Conservation (phyloP, 352 stramenopile genomes). For the Elongisporangium prolatum region DNA sequence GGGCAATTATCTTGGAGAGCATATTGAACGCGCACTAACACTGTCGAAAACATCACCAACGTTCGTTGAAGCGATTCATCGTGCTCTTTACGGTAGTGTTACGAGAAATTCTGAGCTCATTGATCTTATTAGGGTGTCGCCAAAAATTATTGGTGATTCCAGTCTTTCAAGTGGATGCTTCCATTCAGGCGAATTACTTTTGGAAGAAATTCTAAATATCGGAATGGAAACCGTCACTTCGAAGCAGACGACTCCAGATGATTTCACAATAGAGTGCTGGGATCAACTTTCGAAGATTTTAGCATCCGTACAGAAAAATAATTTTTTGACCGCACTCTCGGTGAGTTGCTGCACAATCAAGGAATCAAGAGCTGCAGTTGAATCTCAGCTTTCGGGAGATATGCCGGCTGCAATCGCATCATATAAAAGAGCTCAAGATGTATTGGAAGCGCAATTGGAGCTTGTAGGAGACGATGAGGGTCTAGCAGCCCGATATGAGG, state of each 20-base stretch:
- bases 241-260: constrained; percentile 5
- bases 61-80: constrained; percentile 31
- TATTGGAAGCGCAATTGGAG: constrained; percentile 37
- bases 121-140: constrained; percentile 26
- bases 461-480: constrained; percentile 21
- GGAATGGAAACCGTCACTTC: not conserved
- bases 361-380: constrained; percentile 52
- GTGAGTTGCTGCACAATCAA: constrained; percentile 44
- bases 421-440: constrained; percentile 64
- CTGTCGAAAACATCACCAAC: constrained; percentile 22
- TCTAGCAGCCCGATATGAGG: constrained; percentile 30
- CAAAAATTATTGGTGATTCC: constrained; percentile 39
- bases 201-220: constrained; percentile 55
- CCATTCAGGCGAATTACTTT: constrained; percentile 49
- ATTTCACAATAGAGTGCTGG: constrained; percentile 33
- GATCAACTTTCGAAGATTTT: constrained; percentile 77
- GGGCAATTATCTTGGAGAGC: constrained; percentile 7
- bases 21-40: constrained; percentile 15
- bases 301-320: constrained; percentile 53
- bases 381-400: constrained; percentile 65
- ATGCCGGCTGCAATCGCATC: constrained; percentile 59
- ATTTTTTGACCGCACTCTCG: constrained; percentile 55
- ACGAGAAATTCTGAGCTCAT: constrained; percentile 23
- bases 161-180: constrained; percentile 57
- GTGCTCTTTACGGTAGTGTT: constrained; percentile 47